These are phyloP conservation scores for Suhomyces prunicola DNA, from an alignment of 805 yeast species.

Conservation along the genomic window DNA sequence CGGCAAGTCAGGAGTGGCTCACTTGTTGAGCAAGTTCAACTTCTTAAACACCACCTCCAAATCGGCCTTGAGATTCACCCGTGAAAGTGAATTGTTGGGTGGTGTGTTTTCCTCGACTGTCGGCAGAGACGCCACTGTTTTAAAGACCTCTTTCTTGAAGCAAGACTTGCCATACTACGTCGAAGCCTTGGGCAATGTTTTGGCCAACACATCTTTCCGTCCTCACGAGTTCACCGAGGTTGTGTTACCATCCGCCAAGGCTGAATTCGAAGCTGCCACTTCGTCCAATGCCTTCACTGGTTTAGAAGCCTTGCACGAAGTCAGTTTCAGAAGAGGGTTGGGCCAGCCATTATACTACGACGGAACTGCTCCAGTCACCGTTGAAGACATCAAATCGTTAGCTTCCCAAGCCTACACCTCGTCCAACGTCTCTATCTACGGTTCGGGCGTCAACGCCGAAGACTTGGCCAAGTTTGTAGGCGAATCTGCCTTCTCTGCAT, in stretches of 20 bases:
- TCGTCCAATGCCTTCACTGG: conserved; percentile 57
- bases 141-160: conserved; percentile 78
- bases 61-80: conserved; percentile 87
- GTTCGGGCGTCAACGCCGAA: conserved; percentile 66
- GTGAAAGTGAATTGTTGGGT: conserved; percentile 93
- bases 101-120: conserved; percentile 69
- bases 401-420: conserved; percentile 67
- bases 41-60: conserved; percentile 79
- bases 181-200: conserved; percentile 72
- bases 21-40: conserved; percentile 77
- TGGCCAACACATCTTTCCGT: conserved; percentile 69
- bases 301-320: conserved; percentile 72
- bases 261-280: conserved; percentile 56
- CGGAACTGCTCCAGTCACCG: conserved; percentile 51
- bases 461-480: conserved; percentile 68
- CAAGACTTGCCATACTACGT: conserved; percentile 91
- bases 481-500: conserved; percentile 60
- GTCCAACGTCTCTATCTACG: conserved; percentile 68
- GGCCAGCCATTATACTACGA: conserved; percentile 81
- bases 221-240: conserved; percentile 81
- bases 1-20: conserved; percentile 76
- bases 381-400: conserved; percentile 64
- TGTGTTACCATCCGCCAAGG: conserved; percentile 72
- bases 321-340: conserved; percentile 82
- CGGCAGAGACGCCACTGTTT: conserved; percentile 80